Percentiles rank a stretch among this genome's conserved stretches.
These are phyloP conservation scores for Hawksworthiomyces lignivorus DNA, from an alignment of 2,329 filamentous ascomycete genomes.

Conservation along the genomic window DNA sequence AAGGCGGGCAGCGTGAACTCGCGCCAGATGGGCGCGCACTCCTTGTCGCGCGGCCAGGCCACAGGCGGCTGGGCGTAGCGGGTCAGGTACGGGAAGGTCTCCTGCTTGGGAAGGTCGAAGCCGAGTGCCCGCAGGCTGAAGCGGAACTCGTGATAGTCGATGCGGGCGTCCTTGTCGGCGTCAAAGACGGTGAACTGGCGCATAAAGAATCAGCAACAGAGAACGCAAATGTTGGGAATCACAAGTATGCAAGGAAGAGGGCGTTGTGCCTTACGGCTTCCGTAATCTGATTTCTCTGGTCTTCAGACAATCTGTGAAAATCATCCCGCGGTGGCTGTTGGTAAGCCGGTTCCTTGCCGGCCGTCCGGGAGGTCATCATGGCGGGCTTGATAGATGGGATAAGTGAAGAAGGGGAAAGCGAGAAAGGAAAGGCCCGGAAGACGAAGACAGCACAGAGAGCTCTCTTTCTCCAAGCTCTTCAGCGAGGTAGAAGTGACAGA, in stretches of 20 bases:
- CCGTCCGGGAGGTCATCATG: constrained; percentile 18
- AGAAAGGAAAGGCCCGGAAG: too few relatives aligned
- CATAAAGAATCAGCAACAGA: too few relatives aligned
- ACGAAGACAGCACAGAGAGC: neutral
- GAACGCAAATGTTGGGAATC: too few relatives aligned
- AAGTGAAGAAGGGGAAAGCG: too few relatives aligned
- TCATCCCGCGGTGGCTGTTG: constrained; percentile 26
- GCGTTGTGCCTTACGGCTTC: constrained; percentile 89
- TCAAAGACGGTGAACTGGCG: constrained; percentile 86
- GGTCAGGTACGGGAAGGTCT: constrained; percentile 74
- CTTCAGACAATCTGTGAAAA: constrained; percentile 57
- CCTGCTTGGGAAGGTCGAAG: constrained; percentile 81
- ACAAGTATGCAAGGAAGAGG: too few relatives aligned
- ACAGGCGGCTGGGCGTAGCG: constrained; percentile 68
- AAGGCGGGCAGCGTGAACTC: constrained; percentile 67
- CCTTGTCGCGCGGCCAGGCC: constrained; percentile 45
- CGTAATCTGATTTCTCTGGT: constrained; percentile 87
- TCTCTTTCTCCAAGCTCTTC: too few relatives aligned
- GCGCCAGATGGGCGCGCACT: constrained; percentile 57
- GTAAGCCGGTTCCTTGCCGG: constrained; percentile 18
- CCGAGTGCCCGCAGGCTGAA: constrained; percentile 93
- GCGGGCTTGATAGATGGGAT: neutral
- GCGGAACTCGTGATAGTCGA: constrained; percentile 97
- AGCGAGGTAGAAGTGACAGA: too few relatives aligned
- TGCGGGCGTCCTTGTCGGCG: constrained; percentile 85